A percentile compares a stretch with the other conserved stretches of the same genome.
Conservation (phyloP, 768 basidiomycete genomes). For the Coprinellus aureogranulatus region DNA sequence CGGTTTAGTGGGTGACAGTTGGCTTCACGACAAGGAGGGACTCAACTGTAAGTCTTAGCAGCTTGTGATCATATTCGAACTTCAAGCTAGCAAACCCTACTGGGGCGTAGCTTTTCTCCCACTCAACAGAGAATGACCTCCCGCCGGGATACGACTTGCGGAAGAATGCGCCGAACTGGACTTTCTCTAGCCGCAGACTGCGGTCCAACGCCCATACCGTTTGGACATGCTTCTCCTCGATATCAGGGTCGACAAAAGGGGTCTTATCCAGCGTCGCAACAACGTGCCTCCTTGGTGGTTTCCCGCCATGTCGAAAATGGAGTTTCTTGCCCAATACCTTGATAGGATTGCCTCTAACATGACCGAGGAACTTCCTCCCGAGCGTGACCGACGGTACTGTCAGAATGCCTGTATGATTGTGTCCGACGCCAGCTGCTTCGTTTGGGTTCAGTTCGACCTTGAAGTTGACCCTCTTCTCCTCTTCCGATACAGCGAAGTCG, state of each 20-base stretch:
- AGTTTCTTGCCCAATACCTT: constrained; percentile 41
- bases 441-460: constrained; percentile 50
- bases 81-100: constrained; percentile 51
- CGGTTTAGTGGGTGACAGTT: background rate
- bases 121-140: constrained; percentile 69
- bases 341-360: constrained; percentile 41
- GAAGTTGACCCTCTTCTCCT: constrained; percentile 55
- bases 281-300: constrained; percentile 12
- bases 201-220: constrained; percentile 45
- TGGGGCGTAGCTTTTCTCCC: constrained; percentile 50
- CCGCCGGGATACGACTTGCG: constrained; percentile 34
- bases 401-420: constrained; percentile 50
- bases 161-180: constrained; percentile 69
- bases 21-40: background rate
- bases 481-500: constrained; percentile 38
- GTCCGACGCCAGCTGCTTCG: constrained; percentile 47
- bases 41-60: constrained; percentile 59
- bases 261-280: constrained; percentile 48
- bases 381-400: constrained; percentile 36
- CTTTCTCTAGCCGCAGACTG: constrained; percentile 51
- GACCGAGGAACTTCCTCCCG: constrained; percentile 46
- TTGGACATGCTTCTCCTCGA: constrained; percentile 46
- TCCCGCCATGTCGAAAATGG: constrained; percentile 26
- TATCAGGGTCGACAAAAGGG: constrained; percentile 52
- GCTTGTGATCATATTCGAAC: constrained; percentile 69